phyloP scores from a whole-genome alignment of 2,329 filamentous ascomycete species.

The Gnomoniopsis sp. region DNA sequence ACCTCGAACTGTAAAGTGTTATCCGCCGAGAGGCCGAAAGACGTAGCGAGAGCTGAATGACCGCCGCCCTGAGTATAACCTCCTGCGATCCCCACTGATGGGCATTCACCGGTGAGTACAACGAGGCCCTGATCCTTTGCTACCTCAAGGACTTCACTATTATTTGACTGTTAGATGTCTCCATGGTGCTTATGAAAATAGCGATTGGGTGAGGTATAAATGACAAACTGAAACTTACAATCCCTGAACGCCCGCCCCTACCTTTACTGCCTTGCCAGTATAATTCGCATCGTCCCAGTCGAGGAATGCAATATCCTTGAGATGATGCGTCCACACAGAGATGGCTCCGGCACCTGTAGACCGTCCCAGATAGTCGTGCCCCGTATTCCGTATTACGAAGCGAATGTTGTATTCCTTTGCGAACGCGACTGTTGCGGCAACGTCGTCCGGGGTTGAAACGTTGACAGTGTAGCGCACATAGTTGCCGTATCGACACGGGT shows the following conservation, averaged over 20 bases:
- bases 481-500: constrained; percentile 32
- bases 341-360: constrained; percentile 26
- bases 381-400: constrained; percentile 40
- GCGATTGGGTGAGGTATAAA: too few species aligned
- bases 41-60: constrained; percentile 47
- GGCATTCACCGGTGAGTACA: constrained; percentile 19
- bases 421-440: constrained; percentile 27
- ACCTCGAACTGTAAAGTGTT: constrained; percentile 45
- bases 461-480: constrained; percentile 27
- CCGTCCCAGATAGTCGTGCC: constrained; percentile 32
- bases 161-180: neutral
- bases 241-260: constrained; percentile 52
- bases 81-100: constrained; percentile 47
- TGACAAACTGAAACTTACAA: too few species aligned
- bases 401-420: constrained; percentile 36
- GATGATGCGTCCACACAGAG: constrained; percentile 47
- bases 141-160: constrained; percentile 44
- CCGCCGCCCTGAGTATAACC: constrained; percentile 50
- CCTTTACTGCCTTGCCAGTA: constrained; percentile 48
- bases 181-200: too few species aligned
- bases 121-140: constrained; percentile 41
- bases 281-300: constrained; percentile 26
- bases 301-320: constrained; percentile 29
- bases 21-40: constrained; percentile 47
- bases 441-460: constrained; percentile 19